A percentile compares a stretch with the other conserved stretches of the same genome.
Evolutionary conservation across 441 rosid species (phyloP).

Genomic region (Metrosideros polymorpha): DNA sequence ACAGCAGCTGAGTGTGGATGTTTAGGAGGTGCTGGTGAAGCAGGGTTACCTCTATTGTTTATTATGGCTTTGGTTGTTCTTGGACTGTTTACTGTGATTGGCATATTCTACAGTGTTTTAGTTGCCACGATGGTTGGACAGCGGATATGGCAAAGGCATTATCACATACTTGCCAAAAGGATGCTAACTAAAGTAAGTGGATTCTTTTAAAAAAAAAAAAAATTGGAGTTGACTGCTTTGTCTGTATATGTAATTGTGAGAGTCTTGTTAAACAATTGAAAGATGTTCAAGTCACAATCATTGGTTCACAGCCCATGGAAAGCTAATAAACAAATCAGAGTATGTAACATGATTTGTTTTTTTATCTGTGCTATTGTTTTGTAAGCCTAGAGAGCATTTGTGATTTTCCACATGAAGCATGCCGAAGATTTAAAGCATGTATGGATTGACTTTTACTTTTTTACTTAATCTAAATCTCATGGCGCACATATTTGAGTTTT

Average conservation of each 20-base stretch:
- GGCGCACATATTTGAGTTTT: not conserved
- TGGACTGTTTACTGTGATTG: conserved; percentile 89
- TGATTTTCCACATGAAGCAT: not conserved
- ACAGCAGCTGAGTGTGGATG: conserved; percentile 96
- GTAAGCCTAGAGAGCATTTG: not conserved
- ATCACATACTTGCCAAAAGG: conserved; percentile 97
- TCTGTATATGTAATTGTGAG: not conserved
- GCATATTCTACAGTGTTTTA: conserved; percentile 93
- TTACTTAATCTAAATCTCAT: not conserved
- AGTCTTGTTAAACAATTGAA: not conserved
- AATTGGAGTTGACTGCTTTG: not conserved
- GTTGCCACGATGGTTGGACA: conserved; percentile 99
- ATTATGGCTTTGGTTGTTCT: conserved; percentile 85
- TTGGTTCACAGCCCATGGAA: not conserved
- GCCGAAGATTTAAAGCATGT: not conserved
- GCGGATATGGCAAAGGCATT: conserved; percentile 98
- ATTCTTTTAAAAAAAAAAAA: too few species aligned
- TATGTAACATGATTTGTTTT: not conserved
- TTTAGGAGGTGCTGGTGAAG: conserved; percentile 98
- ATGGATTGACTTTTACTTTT: not conserved
- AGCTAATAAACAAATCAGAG: not conserved
- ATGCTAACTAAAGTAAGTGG: conserved; percentile 91
- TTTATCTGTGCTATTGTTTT: not conserved
- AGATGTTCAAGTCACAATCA: not conserved
- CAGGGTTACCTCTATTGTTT: conserved; percentile 81